Evolutionary conservation across 163 green algal genomes (phyloP).

Genomic region (Scenedesmus sp.): DNA sequence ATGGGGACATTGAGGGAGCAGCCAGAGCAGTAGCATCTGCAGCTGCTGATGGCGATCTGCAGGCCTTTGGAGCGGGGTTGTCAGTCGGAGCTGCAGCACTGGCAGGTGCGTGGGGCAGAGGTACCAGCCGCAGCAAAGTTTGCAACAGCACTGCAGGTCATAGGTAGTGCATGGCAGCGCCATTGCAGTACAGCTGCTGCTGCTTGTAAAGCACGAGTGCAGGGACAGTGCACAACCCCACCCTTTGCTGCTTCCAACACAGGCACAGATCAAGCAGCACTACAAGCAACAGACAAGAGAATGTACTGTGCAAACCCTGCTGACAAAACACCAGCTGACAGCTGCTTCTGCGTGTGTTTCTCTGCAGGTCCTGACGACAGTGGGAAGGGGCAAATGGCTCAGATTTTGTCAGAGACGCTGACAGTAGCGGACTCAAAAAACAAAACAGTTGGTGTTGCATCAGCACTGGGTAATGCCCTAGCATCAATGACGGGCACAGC

Average conservation of each 20-base stretch:
- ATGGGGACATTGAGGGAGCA: conserved; percentile 52
- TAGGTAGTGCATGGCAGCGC: not conserved
- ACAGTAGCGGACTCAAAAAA: conserved; percentile 44
- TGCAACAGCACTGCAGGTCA: not conserved
- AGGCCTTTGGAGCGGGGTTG: conserved; percentile 46
- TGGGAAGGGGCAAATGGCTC: conserved; percentile 31
- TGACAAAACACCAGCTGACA: not conserved
- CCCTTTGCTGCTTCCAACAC: not conserved
- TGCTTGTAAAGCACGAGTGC: not conserved
- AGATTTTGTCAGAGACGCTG: conserved; percentile 34
- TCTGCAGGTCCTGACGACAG: conserved; percentile 37
- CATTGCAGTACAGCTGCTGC: not conserved
- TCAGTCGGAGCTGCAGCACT: conserved; percentile 43
- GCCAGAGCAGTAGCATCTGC: conserved; percentile 45
- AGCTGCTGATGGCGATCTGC: conserved; percentile 39
- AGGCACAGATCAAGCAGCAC: too few species aligned
- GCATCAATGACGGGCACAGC: conserved; percentile 37
- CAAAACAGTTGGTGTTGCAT: conserved; percentile 45
- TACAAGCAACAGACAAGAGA: not conserved
- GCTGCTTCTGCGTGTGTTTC: not conserved
- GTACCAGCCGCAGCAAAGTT: not conserved
- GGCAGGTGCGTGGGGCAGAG: conserved; percentile 9
- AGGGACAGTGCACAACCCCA: too few species aligned
- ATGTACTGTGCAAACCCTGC: not conserved
- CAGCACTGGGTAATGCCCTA: conserved; percentile 43